phyloP scores from a whole-genome alignment of 2,329 filamentous ascomycete species.

The Pseudogymnoascus sp. region DNA sequence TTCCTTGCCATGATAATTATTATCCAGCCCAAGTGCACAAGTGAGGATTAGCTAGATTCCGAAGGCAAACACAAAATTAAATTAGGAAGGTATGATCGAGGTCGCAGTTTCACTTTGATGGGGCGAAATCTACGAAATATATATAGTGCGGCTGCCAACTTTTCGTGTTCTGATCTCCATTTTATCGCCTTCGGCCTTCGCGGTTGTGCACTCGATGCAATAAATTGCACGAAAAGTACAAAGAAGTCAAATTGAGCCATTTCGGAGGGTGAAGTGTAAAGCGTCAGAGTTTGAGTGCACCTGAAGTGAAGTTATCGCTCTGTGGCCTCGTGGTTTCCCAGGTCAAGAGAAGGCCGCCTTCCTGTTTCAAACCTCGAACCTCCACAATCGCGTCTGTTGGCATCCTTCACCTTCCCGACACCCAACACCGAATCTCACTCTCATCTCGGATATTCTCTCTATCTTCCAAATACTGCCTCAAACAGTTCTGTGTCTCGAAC shows the following conservation, averaged over 20 bases:
- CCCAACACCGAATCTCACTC: neutral
- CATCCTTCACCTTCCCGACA: neutral
- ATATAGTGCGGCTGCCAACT: neutral
- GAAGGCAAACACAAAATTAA: neutral
- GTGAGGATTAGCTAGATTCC: neutral
- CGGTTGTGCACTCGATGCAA: neutral
- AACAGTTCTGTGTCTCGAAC: neutral
- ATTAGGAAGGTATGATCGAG: neutral
- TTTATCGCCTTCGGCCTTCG: neutral
- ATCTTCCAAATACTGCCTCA: neutral
- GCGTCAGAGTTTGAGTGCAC: neutral
- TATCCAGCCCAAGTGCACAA: neutral
- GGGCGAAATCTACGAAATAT: neutral
- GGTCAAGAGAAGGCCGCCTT: neutral
- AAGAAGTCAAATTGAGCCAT: neutral
- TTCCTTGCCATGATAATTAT: neutral
- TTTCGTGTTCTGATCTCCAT: neutral
- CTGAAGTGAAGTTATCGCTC: neutral
- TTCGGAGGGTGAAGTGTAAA: neutral
- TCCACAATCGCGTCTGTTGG: neutral
- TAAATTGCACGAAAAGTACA: neutral
- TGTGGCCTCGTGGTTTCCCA: neutral
- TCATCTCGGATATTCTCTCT: neutral
- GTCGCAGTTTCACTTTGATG: neutral
- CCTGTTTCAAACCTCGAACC: neutral